These are phyloP conservation scores for Alternaria rosae DNA, from an alignment of 2,329 filamentous ascomycete species.

Conservation along the genomic window DNA sequence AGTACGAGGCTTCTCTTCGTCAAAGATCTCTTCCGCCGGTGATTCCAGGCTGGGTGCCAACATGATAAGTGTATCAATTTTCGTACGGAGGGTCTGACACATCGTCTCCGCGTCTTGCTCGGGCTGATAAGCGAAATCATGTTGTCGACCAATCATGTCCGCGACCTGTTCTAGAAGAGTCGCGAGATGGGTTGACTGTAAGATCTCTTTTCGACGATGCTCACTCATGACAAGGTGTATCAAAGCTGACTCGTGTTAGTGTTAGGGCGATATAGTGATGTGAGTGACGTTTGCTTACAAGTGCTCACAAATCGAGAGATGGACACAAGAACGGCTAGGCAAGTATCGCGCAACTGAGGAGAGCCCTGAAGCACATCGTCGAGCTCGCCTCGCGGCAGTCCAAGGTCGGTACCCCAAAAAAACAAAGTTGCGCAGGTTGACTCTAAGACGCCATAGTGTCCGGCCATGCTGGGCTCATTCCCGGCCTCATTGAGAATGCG, in stretches of 20 bases:
- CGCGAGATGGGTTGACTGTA: not conserved
- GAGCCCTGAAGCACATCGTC: not conserved
- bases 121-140: not conserved
- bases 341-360: not conserved
- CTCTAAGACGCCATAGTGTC: not conserved
- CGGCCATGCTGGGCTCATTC: not conserved
- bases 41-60: slow-evolving; percentile 8
- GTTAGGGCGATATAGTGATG: not conserved
- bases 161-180: not conserved
- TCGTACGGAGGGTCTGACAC: slow-evolving; percentile 8
- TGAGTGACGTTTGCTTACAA: not conserved
- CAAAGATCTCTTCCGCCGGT: slow-evolving; percentile 1
- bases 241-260: not conserved
- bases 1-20: slow-evolving; percentile 5
- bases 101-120: not conserved
- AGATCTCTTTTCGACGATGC: not conserved
- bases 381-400: not conserved
- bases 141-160: not conserved
- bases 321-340: not conserved
- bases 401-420: not conserved
- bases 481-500: not conserved
- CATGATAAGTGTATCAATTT: slow-evolving; percentile 11
- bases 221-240: not conserved
- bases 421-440: not conserved
- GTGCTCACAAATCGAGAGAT: not conserved